A percentile compares a stretch with the other conserved stretches of the same genome.
phyloP scores from a whole-genome alignment of 1,284 basidiomycete genomes.

The Irpex lacteus region DNA sequence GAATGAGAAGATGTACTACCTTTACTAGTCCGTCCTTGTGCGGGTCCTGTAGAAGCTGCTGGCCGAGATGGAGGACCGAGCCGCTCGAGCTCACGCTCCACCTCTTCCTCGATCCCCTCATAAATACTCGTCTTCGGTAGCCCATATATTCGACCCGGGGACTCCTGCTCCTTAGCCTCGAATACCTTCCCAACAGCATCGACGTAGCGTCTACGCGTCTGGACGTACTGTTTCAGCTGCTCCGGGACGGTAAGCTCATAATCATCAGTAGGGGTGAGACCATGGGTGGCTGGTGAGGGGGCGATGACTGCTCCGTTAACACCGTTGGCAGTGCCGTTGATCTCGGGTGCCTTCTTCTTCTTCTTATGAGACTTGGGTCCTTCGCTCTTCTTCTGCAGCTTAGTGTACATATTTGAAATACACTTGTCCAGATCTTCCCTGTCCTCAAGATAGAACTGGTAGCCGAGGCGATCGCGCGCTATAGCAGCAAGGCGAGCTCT shows the following conservation, averaged over 20 bases:
- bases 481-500: constrained; percentile 72
- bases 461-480: constrained; percentile 86
- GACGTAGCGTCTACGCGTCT: constrained; percentile 72
- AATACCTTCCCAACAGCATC: constrained; percentile 66
- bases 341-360: constrained; percentile 54
- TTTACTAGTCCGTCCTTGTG: constrained; percentile 31
- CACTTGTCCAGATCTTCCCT: constrained; percentile 83
- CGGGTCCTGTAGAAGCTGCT: constrained; percentile 12
- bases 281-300: constrained; percentile 63
- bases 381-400: constrained; percentile 70
- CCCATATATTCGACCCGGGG: constrained; percentile 69
- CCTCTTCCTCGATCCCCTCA: constrained; percentile 68
- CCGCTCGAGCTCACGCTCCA: constrained; percentile 37
- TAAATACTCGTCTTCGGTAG: constrained; percentile 74
- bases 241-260: constrained; percentile 67
- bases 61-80: constrained; percentile 18
- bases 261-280: constrained; percentile 66
- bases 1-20: constrained; percentile 29
- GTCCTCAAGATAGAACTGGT: constrained; percentile 82
- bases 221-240: constrained; percentile 65
- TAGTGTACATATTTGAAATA: constrained; percentile 66
- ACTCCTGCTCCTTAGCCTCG: constrained; percentile 60
- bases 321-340: constrained; percentile 35
- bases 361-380: constrained; percentile 64
- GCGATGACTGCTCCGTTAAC: constrained; percentile 27